phyloP scores from a whole-genome alignment of 257 asterid genomes.

The Parsonsia alboflavescens region DNA sequence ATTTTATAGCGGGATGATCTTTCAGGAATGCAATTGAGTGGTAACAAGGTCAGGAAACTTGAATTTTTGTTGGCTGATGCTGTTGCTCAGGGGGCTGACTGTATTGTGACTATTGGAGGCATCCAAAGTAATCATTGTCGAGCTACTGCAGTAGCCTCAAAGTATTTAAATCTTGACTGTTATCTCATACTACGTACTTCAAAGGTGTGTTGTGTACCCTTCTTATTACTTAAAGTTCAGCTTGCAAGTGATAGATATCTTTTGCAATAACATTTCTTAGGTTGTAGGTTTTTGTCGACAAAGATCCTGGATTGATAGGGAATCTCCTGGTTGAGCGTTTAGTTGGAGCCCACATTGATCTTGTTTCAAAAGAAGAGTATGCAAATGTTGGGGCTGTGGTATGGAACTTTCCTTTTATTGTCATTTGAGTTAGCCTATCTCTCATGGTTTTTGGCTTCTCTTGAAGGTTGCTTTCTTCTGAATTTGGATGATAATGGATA shows the following conservation, averaged over 20 bases:
- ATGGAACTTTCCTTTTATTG: slow-evolving; percentile 18
- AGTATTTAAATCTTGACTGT: slow-evolving; percentile 80
- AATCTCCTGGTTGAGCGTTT: slow-evolving; percentile 94
- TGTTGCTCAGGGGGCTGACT: slow-evolving; percentile 80
- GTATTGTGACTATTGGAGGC: slow-evolving; percentile 87
- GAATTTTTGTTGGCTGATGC: slow-evolving; percentile 99
- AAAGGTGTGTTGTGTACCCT: slow-evolving; percentile 42
- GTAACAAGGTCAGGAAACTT: slow-evolving; percentile 95
- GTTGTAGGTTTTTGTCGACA: slow-evolving; percentile 66
- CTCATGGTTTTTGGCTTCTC: neutral
- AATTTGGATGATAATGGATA: neutral
- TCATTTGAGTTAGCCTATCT: neutral
- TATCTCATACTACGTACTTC: slow-evolving; percentile 90
- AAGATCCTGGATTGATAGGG: slow-evolving; percentile 96
- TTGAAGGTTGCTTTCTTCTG: neutral
- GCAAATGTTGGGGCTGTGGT: slow-evolving; percentile 80
- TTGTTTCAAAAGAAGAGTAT: slow-evolving; percentile 90
- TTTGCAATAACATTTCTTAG: slow-evolving; percentile 14
- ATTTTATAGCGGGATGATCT: slow-evolving; percentile 83
- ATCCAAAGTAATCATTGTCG: slow-evolving; percentile 98
- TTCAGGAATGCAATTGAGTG: slow-evolving; percentile 97
- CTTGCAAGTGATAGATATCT: slow-evolving; percentile 5
- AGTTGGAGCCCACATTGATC: slow-evolving; percentile 95
- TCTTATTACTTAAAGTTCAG: slow-evolving; percentile 7
- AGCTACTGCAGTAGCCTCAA: slow-evolving; percentile 96